These are phyloP conservation scores for Acrodontium crateriforme DNA, from an alignment of 2,329 filamentous ascomycete genomes.

Conservation along the genomic window DNA sequence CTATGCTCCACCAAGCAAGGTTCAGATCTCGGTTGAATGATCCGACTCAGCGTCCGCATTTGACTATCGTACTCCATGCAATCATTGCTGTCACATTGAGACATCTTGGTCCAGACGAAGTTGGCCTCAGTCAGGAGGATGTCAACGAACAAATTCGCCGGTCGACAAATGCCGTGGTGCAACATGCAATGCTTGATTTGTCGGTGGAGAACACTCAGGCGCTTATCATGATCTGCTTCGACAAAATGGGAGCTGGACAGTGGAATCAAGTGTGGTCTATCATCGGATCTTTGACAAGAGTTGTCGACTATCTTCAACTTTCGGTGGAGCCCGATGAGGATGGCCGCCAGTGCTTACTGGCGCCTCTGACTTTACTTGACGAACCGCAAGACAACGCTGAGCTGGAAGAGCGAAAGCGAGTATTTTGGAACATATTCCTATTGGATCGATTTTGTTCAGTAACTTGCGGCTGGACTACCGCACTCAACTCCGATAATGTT, in stretches of 20 bases:
- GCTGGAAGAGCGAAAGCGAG: not conserved
- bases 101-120: conserved; percentile 1
- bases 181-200: conserved; percentile 1
- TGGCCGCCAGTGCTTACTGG: not conserved
- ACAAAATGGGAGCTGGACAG: conserved; percentile 1
- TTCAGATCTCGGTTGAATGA: conserved; percentile 1
- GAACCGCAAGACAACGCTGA: not conserved
- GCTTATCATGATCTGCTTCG: conserved; percentile 1
- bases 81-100: conserved; percentile 1
- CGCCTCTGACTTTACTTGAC: not conserved
- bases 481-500: not conserved
- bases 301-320: conserved; percentile 2
- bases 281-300: conserved; percentile 2
- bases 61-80: conserved; percentile 2
- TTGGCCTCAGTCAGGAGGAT: not conserved
- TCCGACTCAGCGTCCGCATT: not conserved
- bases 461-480: not conserved
- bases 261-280: conserved; percentile 1
- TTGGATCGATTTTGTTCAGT: not conserved
- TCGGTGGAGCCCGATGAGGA: conserved; percentile 2
- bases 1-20: too few species aligned
- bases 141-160: not conserved
- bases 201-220: conserved; percentile 1
- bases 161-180: conserved; percentile 1
- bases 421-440: conserved; percentile 1